Conservation (phyloP, 306 rosid genomes). For the Cucumis cinereus region DNA sequence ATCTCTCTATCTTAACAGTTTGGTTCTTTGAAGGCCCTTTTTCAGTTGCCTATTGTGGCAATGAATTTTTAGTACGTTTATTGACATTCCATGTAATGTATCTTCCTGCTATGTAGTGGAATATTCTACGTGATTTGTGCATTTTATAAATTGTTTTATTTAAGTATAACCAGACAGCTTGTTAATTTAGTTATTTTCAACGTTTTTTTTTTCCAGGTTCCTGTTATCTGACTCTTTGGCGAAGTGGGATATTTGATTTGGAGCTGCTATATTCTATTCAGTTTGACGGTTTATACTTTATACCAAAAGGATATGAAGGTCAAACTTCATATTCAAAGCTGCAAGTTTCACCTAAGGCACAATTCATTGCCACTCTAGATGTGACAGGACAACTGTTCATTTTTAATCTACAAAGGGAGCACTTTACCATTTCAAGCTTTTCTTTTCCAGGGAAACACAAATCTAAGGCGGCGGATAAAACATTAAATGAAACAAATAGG, state of each 20-base stretch:
- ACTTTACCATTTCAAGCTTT: constrained; percentile 41
- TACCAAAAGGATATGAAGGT: constrained; percentile 47
- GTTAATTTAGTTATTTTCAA: neutral
- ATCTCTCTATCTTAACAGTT: neutral
- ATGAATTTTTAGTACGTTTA: neutral
- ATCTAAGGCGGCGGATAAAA: constrained; percentile 22
- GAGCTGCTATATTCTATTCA: constrained; percentile 54
- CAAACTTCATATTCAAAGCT: constrained; percentile 63
- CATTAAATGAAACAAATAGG: constrained; percentile 20
- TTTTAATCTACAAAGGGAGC: constrained; percentile 56
- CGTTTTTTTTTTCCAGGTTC: constrained; percentile 40
- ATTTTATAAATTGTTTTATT: neutral
- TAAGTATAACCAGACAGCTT: neutral
- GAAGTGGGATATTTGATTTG: constrained; percentile 33
- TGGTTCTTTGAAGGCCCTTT: neutral
- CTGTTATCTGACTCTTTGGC: constrained; percentile 67
- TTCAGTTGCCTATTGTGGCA: neutral
- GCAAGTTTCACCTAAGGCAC: constrained; percentile 69
- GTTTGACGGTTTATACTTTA: constrained; percentile 56
- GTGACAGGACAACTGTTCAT: constrained; percentile 53
- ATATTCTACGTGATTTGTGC: neutral
- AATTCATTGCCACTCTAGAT: constrained; percentile 66
- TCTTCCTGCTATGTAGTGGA: neutral
- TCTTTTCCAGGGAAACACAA: constrained; percentile 24
- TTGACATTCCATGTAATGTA: neutral